A percentile compares a stretch with the other conserved stretches of the same genome.
Conservation (phyloP, 345 rosid genomes). For the Euphorbia lathyris region DNA sequence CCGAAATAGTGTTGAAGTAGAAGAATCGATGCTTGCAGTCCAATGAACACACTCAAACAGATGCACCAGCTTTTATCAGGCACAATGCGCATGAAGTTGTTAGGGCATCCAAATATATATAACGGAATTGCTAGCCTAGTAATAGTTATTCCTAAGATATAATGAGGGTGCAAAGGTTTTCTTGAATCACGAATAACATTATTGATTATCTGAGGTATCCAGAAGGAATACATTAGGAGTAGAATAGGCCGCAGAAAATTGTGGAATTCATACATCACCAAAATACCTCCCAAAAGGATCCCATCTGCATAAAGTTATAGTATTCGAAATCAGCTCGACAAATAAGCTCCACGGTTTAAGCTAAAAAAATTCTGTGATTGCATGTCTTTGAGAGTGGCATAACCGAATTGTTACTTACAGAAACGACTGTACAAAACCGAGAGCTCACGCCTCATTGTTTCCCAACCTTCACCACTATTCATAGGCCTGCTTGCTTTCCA, state of each 20-base stretch:
- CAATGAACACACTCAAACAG: conserved; percentile 55
- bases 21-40: conserved; percentile 82
- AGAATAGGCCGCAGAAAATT: conserved; percentile 71
- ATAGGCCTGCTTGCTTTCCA: conserved; percentile 96
- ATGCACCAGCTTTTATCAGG: conserved; percentile 83
- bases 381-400: conserved; percentile 1
- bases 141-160: conserved; percentile 81
- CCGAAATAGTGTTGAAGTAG: conserved; percentile 95
- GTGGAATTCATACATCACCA: conserved; percentile 92
- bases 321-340: conserved; percentile 9
- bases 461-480: conserved; percentile 97
- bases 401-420: conserved; percentile 54
- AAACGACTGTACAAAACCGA: conserved; percentile 94
- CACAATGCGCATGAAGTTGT: conserved; percentile 89
- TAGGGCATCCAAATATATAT: conserved; percentile 90
- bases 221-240: conserved; percentile 80
- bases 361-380: neutral
- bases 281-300: conserved; percentile 93
- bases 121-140: conserved; percentile 86
- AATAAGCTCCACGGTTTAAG: neutral
- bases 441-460: conserved; percentile 92
- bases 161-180: conserved; percentile 94
- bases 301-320: conserved; percentile 64
- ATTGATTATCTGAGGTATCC: conserved; percentile 91
- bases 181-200: conserved; percentile 87